Evolutionary conservation across 2,329 filamentous ascomycete genomes (phyloP), one percentile per base, ranked within the genome.

Genomic region (Xylariales sp.): DNA sequence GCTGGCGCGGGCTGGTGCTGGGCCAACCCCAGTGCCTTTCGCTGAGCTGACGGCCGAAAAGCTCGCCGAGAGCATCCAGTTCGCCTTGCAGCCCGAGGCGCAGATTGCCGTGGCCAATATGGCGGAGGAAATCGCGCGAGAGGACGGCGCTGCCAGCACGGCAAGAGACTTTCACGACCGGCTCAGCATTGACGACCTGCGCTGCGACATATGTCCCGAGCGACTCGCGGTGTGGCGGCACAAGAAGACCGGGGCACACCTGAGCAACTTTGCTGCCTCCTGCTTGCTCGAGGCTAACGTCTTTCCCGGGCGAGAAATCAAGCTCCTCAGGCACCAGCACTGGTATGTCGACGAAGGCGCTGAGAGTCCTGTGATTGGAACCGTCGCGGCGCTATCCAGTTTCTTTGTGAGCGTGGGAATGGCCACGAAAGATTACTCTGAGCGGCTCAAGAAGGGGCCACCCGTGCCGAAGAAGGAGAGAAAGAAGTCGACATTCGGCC

Each of bases 221-320:
- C 72, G 79, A 27, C 72, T 77, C 2, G 88, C 88, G 0, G 80
- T 83, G 1, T 95, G 88, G 87, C 74, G 80, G 19, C 67, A 93
- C 7, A 80, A 78, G 48, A 71, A 78, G 24, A 86, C 81, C 0
- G 67, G 83, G 41, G 71, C 84, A n/a, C 71, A 71, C 4, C 63
- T 94, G 7, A 89, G 85, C 51, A 72, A 84, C 0, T 69, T 93
- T 41, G 86, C 85, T 11, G 86, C 84, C 4, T 72, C 81, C 7
- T 74, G 82, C 1, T 62, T 93, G 20, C 78, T 82, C 2, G 74
- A 79, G 15, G 72, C 77, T 45, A 78, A 76, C 0, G 58, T 81
- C 16, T 49, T 93, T 5, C 71, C 81, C 37, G 83, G 85, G 49
- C 72, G 77, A 1, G 80, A 90, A 48, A 59, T 93, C n/a, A 88